Conservation (phyloP, 2,329 filamentous ascomycete genomes). For the Pseudogymnoascus sp. region DNA sequence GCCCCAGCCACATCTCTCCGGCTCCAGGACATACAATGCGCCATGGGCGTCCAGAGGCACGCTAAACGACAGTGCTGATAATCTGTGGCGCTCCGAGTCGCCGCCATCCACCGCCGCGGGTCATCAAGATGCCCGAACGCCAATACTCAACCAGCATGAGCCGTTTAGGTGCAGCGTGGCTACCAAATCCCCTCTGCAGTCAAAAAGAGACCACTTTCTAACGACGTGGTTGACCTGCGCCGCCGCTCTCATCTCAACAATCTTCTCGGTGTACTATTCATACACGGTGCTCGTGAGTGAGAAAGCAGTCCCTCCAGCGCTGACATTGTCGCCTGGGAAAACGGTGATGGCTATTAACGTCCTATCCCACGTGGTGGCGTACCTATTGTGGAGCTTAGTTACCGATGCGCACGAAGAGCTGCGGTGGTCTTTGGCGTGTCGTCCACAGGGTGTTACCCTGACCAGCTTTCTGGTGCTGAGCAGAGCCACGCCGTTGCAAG, state of each 20-base stretch:
- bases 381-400: neutral
- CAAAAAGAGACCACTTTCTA: neutral
- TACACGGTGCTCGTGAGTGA: conserved; percentile 1
- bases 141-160: conserved; percentile 1
- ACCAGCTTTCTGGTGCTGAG: conserved; percentile 5
- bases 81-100: neutral
- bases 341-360: conserved; percentile 2
- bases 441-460: neutral
- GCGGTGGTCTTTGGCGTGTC: conserved; percentile 6
- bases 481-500: conserved; percentile 3
- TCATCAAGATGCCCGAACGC: conserved; percentile 4
- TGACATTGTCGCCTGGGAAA: neutral
- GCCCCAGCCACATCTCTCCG: neutral
- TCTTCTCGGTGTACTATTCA: conserved; percentile 6
- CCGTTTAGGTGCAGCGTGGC: neutral
- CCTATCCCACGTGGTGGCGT: conserved; percentile 3
- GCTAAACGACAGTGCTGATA: conserved; percentile 1
- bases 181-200: conserved; percentile 1
- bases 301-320: neutral
- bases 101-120: conserved; percentile 1
- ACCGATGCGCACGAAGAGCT: conserved; percentile 3
- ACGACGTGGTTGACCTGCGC: neutral
- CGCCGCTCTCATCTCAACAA: neutral
- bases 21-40: neutral
- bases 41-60: neutral